Percentiles rank a stretch among this genome's conserved stretches.
Conservation (phyloP, 768 basidiomycete genomes). For the Phylloporus sp. region DNA sequence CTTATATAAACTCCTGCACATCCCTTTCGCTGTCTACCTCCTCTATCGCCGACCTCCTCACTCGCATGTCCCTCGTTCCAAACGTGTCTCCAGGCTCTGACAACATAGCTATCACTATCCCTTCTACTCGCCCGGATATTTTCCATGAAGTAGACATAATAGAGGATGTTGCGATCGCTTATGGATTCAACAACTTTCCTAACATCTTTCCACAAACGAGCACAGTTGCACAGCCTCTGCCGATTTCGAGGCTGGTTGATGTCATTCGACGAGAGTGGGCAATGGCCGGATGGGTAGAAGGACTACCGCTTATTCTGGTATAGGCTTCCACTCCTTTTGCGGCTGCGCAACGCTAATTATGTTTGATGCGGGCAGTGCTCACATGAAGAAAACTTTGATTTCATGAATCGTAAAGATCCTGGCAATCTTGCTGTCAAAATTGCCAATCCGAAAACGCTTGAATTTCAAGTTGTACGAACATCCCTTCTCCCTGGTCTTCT, state of each 20-base stretch:
- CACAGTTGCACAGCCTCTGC: constrained; percentile 90
- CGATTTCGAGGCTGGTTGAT: constrained; percentile 87
- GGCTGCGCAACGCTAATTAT: constrained; percentile 3
- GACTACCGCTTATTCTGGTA: constrained; percentile 89
- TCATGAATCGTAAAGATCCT: constrained; percentile 84
- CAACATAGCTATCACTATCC: constrained; percentile 71
- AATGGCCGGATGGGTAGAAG: constrained; percentile 93
- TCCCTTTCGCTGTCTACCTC: constrained; percentile 67
- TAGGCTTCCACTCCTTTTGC: constrained; percentile 3
- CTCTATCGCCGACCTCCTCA: constrained; percentile 69
- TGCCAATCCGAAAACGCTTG: constrained; percentile 95
- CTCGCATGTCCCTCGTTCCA: constrained; percentile 77
- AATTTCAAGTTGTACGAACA: constrained; percentile 97
- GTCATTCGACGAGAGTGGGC: constrained; percentile 89
- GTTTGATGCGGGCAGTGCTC: constrained; percentile 64
- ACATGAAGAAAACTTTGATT: constrained; percentile 96
- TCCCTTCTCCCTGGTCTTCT: constrained; percentile 93
- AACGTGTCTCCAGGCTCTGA: constrained; percentile 49
- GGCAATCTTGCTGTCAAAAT: constrained; percentile 81
- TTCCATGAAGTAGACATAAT: constrained; percentile 97
- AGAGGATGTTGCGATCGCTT: constrained; percentile 97
- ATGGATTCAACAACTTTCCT: constrained; percentile 96
- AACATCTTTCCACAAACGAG: constrained; percentile 89
- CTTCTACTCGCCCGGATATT: constrained; percentile 97
- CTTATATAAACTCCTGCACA: constrained; percentile 95